Evolutionary conservation across 306 rosid genomes (phyloP), one percentile per base, ranked within the genome.

Genomic region (Rubus parviflorus): DNA sequence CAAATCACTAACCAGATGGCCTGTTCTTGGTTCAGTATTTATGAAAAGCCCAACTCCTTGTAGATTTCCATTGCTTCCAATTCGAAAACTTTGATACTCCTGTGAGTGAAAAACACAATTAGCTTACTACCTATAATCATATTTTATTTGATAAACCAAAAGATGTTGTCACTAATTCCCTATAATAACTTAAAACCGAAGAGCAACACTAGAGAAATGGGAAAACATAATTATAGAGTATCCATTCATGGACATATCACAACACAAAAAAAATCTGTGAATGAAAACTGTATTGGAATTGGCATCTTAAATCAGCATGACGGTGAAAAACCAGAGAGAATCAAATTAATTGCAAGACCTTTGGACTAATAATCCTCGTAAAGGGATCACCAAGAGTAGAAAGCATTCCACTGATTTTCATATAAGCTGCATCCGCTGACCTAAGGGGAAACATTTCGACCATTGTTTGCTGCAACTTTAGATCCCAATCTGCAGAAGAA

Each of bases 351-450:
- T 12, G 60, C 2, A 52, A 60, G 75, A 94, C 98, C 97, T 90
- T 92, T 49, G 98, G 98, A 83, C 93, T 95, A 80, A 95, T 89
- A 60, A 95, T 92, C 79, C 96, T 87, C 14, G 97, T 92, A 82
- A 95, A 95, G 46, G 98, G 98, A 81, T 95, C 98, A 61, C 98
- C 98, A 60, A 95, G 98, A 22, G 98, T 95, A 41, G 98, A 89
- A 69, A 95, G 96, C 98, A 95, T 95, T 79, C 93, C 97, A 62
- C 98, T 85, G 88, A 95, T 81, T 85, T 95, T 92, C 65, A 40
- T 90, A 83, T 92, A 92, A 15, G 98, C 98, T 42, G 93, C 97
- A 82, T 95, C 98, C 0, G 91, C 93, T 13, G 98, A 89, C 67
- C 85, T 84, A 79, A 95, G 88, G 56, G 97, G 96, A 87, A 95